Conservation (phyloP, 2,329 filamentous ascomycete species). For the Colletotrichum sublineola region DNA sequence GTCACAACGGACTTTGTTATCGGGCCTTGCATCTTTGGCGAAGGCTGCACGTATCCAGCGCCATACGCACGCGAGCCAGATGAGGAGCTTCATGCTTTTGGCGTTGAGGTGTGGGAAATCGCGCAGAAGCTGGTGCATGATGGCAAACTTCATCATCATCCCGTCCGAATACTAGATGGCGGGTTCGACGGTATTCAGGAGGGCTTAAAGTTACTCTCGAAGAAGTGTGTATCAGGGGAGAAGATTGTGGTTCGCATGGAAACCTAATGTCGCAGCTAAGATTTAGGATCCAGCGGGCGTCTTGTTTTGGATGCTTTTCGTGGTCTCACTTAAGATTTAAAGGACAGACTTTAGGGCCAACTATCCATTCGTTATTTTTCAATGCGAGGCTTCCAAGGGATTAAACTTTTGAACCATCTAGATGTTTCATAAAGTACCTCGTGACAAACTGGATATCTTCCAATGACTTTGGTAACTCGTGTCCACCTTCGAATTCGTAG, state of each 20-base stretch:
- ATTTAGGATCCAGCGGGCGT: not conserved
- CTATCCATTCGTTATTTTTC: too few relatives aligned
- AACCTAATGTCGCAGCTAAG: not conserved
- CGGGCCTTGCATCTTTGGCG: slow-evolving; percentile 47
- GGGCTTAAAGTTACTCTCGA: not conserved
- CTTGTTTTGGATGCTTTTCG: not conserved
- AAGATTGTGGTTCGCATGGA: slow-evolving; percentile 10
- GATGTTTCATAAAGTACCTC: too few relatives aligned
- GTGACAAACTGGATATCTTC: too few relatives aligned
- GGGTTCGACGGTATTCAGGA: not conserved
- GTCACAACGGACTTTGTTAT: slow-evolving; percentile 49
- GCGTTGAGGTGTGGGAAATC: slow-evolving; percentile 3
- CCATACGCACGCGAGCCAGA: slow-evolving; percentile 41
- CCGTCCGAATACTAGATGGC: slow-evolving; percentile 6
- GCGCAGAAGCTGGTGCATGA: slow-evolving; percentile 37
- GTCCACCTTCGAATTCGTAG: too few relatives aligned
- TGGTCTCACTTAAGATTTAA: too few relatives aligned
- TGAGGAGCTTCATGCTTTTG: not conserved
- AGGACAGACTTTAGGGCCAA: too few relatives aligned
- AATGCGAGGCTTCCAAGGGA: too few relatives aligned
- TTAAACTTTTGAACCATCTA: too few relatives aligned
- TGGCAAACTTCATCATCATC: slow-evolving; percentile 40
- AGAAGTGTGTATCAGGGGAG: not conserved
- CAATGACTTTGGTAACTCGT: too few relatives aligned
- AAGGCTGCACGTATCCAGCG: slow-evolving; percentile 42